A percentile compares a stretch with the other conserved stretches of the same genome.
These are phyloP conservation scores for Trichothecium sympodiale DNA, from an alignment of 2,329 filamentous ascomycete genomes.

Conservation along the genomic window DNA sequence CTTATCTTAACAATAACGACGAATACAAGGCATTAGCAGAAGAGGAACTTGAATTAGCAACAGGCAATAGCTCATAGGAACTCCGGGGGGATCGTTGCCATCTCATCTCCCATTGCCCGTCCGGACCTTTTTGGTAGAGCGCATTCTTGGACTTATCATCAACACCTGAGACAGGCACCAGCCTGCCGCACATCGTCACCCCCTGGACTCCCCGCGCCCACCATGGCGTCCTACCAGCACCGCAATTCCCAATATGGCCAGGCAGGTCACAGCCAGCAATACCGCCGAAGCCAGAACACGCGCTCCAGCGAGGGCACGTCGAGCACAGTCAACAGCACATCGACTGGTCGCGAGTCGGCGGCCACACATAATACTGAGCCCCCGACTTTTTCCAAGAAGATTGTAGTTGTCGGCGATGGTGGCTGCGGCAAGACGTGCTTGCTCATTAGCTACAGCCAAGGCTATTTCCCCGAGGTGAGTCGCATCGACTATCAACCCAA, in stretches of 20 bases:
- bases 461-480: conserved; percentile 93
- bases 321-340: conserved; percentile 71
- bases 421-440: conserved; percentile 98
- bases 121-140: no score
- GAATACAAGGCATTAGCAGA: no score
- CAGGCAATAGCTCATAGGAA: no score
- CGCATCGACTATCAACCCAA: background rate
- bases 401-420: conserved; percentile 95
- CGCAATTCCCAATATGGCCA: conserved; percentile 42
- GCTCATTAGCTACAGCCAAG: conserved; percentile 96
- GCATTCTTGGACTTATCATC: no score
- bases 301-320: conserved; percentile 83
- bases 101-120: no score
- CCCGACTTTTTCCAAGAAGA: conserved; percentile 95
- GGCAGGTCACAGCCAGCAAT: conserved; percentile 16
- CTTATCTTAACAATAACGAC: no score
- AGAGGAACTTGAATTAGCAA: no score
- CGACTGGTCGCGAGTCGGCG: conserved; percentile 64
- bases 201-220: conserved; percentile 7
- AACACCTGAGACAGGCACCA: no score
- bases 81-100: no score
- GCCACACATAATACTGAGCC: conserved; percentile 82
- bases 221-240: conserved; percentile 43
- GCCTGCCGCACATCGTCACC: background rate
- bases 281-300: conserved; percentile 37